Conservation (phyloP, 2,329 filamentous ascomycete genomes). For the Apiospora malaysiana region DNA sequence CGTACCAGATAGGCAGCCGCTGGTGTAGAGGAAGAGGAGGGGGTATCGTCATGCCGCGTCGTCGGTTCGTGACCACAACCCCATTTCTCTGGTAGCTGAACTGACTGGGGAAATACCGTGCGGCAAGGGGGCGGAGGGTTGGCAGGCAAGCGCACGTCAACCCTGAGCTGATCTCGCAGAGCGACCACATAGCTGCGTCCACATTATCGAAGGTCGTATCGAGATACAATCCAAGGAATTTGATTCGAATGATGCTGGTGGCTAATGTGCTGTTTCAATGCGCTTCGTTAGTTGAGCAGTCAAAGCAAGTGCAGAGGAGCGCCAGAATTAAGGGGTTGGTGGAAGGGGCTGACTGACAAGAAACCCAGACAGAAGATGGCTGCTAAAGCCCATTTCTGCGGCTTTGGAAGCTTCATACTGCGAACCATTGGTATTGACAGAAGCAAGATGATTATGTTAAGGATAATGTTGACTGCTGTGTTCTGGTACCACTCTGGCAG, state of each 20-base stretch:
- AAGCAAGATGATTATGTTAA: neutral
- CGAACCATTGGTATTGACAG: neutral
- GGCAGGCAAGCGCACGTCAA: conserved; percentile 16
- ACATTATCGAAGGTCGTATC: conserved; percentile 11
- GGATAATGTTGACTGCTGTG: neutral
- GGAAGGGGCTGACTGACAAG: conserved; percentile 11
- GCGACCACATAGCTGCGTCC: conserved; percentile 11
- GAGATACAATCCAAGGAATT: neutral
- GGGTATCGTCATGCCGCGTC: neutral
- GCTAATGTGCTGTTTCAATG: neutral
- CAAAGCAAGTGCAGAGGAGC: neutral
- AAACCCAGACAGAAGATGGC: conserved; percentile 8
- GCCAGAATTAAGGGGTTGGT: neutral
- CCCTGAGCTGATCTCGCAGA: neutral
- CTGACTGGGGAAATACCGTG: neutral
- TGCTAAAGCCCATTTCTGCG: neutral
- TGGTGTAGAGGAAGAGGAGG: conserved; percentile 2
- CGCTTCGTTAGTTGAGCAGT: neutral
- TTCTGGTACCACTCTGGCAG: conserved; percentile 11
- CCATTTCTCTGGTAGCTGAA: neutral
- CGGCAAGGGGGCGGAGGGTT: conserved; percentile 3
- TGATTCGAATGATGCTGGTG: neutral
- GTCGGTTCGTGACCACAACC: neutral
- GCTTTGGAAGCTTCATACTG: neutral
- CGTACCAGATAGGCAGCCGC: neutral